phyloP scores from a whole-genome alignment of 352 stramenopile species.

The Pythium insidiosum region DNA sequence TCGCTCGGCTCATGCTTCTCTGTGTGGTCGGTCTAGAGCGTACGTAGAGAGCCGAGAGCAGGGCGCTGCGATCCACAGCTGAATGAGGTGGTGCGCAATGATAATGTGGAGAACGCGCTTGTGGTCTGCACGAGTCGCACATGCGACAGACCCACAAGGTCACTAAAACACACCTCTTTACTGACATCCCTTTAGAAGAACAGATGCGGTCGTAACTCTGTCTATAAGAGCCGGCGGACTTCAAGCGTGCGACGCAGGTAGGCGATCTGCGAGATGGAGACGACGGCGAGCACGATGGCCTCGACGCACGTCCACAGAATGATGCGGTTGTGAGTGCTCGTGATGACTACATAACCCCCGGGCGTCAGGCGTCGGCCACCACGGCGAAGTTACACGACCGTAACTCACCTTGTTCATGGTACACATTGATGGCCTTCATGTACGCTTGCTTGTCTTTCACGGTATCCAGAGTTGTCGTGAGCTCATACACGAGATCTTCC shows the following conservation, averaged over 20 bases:
- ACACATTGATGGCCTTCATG: constrained; percentile 81
- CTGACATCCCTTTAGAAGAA: constrained; percentile 14
- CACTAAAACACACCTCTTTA: constrained; percentile 4
- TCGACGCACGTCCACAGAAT: constrained; percentile 81
- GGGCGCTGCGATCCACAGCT: neutral
- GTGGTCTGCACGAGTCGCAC: no score
- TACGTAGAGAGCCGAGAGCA: neutral
- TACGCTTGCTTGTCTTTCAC: constrained; percentile 84
- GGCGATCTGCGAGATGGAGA: constrained; percentile 77
- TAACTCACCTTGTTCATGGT: constrained; percentile 63
- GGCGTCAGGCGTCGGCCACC: no score
- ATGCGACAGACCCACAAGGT: no score
- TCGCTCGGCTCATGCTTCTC: constrained; percentile 68
- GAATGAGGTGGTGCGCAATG: neutral
- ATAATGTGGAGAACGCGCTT: constrained; percentile 1
- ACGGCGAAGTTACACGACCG: no score
- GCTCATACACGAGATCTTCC: constrained; percentile 82
- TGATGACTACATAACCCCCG: constrained; percentile 50
- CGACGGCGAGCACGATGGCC: constrained; percentile 50
- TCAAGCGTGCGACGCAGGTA: constrained; percentile 81
- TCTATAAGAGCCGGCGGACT: constrained; percentile 76
- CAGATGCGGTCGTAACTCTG: neutral
- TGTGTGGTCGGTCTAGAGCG: no score
- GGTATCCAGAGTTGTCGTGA: constrained; percentile 77
- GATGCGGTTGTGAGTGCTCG: constrained; percentile 73